Evolutionary conservation across 768 basidiomycete genomes (phyloP).

Genomic region (Auriculariales sp.): DNA sequence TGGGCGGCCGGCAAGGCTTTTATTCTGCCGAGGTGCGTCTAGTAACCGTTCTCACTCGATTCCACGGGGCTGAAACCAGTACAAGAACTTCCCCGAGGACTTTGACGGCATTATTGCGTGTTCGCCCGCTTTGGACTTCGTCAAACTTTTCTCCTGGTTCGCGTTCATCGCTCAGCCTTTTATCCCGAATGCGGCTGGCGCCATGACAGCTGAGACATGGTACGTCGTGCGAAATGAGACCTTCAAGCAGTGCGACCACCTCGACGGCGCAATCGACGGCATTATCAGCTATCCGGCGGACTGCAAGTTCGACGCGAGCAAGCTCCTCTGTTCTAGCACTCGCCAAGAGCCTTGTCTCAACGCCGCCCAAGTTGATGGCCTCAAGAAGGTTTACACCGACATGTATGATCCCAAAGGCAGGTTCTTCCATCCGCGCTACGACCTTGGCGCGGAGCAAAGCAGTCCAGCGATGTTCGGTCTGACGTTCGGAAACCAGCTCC

Average conservation of each 20-base stretch:
- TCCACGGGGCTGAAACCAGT: no score
- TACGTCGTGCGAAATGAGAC: slow-evolving; percentile 17
- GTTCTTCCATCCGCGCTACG: slow-evolving; percentile 14
- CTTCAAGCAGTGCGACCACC: slow-evolving; percentile 17
- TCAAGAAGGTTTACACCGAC: slow-evolving; percentile 14
- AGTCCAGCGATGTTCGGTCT: neutral
- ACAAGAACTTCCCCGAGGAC: slow-evolving; percentile 19
- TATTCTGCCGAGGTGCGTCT: slow-evolving; percentile 12
- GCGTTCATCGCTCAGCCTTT: neutral
- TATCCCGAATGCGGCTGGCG: neutral
- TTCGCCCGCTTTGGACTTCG: slow-evolving; percentile 15
- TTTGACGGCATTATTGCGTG: slow-evolving; percentile 20
- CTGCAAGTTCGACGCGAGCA: slow-evolving; percentile 17
- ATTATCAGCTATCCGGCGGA: slow-evolving; percentile 15
- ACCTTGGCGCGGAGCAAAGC: slow-evolving; percentile 16
- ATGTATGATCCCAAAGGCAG: slow-evolving; percentile 15
- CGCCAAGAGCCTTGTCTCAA: slow-evolving; percentile 12
- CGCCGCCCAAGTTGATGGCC: slow-evolving; percentile 13
- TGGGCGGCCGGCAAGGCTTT: slow-evolving; percentile 18
- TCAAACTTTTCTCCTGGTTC: neutral
- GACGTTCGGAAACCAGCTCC: neutral
- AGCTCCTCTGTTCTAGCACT: slow-evolving; percentile 12
- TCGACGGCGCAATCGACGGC: slow-evolving; percentile 18
- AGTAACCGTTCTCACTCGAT: no score
- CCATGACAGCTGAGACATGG: no score